These are phyloP conservation scores for Hemileccinum rubropunctum DNA, from an alignment of 768 basidiomycete species.

Conservation along the genomic window DNA sequence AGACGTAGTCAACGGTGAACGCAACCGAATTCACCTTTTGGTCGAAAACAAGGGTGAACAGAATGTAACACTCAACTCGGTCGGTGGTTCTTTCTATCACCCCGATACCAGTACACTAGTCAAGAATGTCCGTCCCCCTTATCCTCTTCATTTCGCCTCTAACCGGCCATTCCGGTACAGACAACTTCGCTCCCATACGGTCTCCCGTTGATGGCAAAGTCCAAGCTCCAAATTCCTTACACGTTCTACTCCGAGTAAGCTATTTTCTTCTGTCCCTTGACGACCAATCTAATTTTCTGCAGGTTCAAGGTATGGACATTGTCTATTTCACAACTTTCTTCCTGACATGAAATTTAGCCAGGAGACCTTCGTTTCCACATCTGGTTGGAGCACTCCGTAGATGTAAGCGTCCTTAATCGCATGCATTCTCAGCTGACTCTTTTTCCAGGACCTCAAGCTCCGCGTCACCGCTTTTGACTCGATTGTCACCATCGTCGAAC, in stretches of 20 bases:
- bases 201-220: constrained; percentile 49
- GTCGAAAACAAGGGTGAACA: constrained; percentile 76
- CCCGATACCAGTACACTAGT: constrained; percentile 60
- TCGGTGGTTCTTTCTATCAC: constrained; percentile 67
- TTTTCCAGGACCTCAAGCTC: constrained; percentile 50
- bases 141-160: background rate
- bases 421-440: background rate
- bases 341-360: constrained; percentile 43
- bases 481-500: constrained; percentile 76
- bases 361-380: constrained; percentile 71
- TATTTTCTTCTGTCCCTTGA: background rate
- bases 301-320: constrained; percentile 58
- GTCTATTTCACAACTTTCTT: background rate
- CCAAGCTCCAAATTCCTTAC: constrained; percentile 67
- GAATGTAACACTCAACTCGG: constrained; percentile 64
- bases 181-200: constrained; percentile 55
- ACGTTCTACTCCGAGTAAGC: constrained; percentile 81
- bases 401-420: constrained; percentile 41
- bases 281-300: constrained; percentile 4
- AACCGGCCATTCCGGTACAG: constrained; percentile 36
- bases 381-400: constrained; percentile 69
- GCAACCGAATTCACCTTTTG: constrained; percentile 59
- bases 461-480: constrained; percentile 74
- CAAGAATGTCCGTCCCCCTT: constrained; percentile 62
- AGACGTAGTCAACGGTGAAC: constrained; percentile 86